Conservation (phyloP, 805 yeast genomes). For the Hanseniaspora osmophila region DNA sequence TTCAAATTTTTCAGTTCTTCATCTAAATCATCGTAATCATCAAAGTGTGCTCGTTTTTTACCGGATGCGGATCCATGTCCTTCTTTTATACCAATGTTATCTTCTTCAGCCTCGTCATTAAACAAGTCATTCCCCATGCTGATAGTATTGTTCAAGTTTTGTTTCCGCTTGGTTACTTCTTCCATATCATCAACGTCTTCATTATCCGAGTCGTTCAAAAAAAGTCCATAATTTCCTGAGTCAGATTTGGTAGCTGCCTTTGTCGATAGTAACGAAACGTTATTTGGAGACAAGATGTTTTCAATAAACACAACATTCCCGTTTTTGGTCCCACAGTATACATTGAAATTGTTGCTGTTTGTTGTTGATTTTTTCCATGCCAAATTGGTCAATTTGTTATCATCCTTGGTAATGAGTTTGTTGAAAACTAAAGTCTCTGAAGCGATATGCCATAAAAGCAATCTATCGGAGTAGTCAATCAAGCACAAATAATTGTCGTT, state of each 20-base stretch:
- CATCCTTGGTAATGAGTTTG: constrained; percentile 5
- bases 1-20: constrained; percentile 9
- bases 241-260: constrained; percentile 4
- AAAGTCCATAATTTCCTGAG: constrained; percentile 11
- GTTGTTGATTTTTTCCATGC: constrained; percentile 23
- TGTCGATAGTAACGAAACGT: constrained; percentile 5
- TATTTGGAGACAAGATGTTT: constrained; percentile 13
- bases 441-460: background rate
- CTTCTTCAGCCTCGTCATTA: constrained; percentile 11
- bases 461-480: background rate
- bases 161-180: constrained; percentile 4
- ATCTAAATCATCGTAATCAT: constrained; percentile 18
- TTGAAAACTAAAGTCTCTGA: constrained; percentile 2
- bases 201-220: constrained; percentile 23
- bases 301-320: constrained; percentile 27
- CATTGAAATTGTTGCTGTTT: constrained; percentile 15
- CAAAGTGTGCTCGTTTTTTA: constrained; percentile 4
- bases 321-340: constrained; percentile 22
- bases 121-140: constrained; percentile 15
- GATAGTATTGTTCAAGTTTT: constrained; percentile 10
- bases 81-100: constrained; percentile 9
- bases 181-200: constrained; percentile 8
- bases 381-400: constrained; percentile 17
- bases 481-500: background rate
- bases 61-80: constrained; percentile 1